These are phyloP conservation scores for Penicillium fuscoglaucum DNA, from an alignment of 2,329 filamentous ascomycete genomes.

Conservation along the genomic window DNA sequence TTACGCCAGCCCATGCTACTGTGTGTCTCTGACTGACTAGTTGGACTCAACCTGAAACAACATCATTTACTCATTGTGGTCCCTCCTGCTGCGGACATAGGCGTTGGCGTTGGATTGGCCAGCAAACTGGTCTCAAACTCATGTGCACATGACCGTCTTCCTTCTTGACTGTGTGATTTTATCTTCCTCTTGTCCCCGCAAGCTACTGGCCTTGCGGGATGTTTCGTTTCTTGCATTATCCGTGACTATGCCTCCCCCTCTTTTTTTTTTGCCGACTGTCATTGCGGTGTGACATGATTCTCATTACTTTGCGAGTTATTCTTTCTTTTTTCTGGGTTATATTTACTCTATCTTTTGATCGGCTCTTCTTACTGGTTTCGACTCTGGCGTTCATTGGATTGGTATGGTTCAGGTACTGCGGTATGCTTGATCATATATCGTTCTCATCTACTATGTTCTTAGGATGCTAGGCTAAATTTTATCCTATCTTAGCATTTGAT, in stretches of 20 bases:
- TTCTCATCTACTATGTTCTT: constrained; percentile 3
- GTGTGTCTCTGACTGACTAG: constrained; percentile 38
- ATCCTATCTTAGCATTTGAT: constrained; percentile 4
- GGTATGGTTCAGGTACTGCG: constrained; percentile 13
- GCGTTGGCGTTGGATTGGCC: constrained; percentile 28
- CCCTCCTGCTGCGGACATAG: constrained; percentile 17
- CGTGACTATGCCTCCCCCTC: constrained; percentile 2
- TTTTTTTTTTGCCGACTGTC: constrained; percentile 4
- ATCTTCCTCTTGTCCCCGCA: constrained; percentile 8
- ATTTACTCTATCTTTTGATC: constrained; percentile 12
- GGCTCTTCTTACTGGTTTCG: constrained; percentile 6
- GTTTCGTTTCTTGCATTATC: constrained; percentile 8
- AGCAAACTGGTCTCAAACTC: constrained; percentile 20
- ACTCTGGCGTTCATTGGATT: constrained; percentile 23
- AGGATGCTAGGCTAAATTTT: neutral
- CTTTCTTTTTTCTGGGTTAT: constrained; percentile 14
- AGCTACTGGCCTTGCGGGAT: constrained; percentile 6
- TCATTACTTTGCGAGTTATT: constrained; percentile 9
- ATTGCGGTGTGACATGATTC: constrained; percentile 16
- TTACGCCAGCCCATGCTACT: constrained; percentile 40
- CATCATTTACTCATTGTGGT: constrained; percentile 22
- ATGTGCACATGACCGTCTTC: constrained; percentile 29
- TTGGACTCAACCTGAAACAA: constrained; percentile 19
- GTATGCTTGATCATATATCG: constrained; percentile 16
- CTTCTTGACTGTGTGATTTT: constrained; percentile 25